Conservation (phyloP, 352 stramenopile genomes). For the Globisporangium acanthophoron region DNA sequence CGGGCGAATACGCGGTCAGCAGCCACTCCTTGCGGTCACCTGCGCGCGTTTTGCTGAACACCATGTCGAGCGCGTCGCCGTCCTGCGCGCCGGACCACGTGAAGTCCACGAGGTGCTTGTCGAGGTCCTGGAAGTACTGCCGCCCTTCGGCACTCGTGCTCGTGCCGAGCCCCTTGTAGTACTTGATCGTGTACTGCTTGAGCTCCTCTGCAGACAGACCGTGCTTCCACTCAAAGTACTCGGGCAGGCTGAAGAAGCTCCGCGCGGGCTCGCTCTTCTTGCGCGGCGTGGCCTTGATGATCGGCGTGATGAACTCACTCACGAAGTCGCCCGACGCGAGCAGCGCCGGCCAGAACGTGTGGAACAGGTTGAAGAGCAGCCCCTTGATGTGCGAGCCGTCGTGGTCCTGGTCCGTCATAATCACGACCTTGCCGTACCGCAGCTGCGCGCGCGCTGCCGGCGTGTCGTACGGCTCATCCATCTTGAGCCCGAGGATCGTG, state of each 20-base stretch:
- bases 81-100: slow-evolving; percentile 62
- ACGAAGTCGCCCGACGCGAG: slow-evolving; percentile 94
- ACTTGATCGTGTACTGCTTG: slow-evolving; percentile 97
- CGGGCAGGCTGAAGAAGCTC: slow-evolving; percentile 97
- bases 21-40: slow-evolving; percentile 97
- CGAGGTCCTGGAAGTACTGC: slow-evolving; percentile 97
- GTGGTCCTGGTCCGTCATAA: slow-evolving; percentile 99
- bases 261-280: slow-evolving; percentile 49
- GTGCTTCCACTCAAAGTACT: slow-evolving; percentile 96
- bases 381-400: slow-evolving; percentile 99
- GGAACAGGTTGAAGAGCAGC: slow-evolving; percentile 98
- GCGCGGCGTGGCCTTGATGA: slow-evolving; percentile 94
- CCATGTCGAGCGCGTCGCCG: slow-evolving; percentile 97
- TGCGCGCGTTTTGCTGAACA: slow-evolving; percentile 96
- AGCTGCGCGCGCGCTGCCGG: slow-evolving; percentile 88
- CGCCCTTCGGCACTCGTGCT: slow-evolving; percentile 96
- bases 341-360: slow-evolving; percentile 98
- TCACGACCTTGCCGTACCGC: slow-evolving; percentile 98
- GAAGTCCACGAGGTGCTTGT: slow-evolving; percentile 93
- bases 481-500: slow-evolving; percentile 98
- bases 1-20: slow-evolving; percentile 75
- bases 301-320: slow-evolving; percentile 99
- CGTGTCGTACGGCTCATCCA: slow-evolving; percentile 92
- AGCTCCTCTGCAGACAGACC: slow-evolving; percentile 29
- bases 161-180: slow-evolving; percentile 99